Base-by-base conservation (phyloP, 108 stramenopile genomes). In the Nannochloropsis gaditana region DNA sequence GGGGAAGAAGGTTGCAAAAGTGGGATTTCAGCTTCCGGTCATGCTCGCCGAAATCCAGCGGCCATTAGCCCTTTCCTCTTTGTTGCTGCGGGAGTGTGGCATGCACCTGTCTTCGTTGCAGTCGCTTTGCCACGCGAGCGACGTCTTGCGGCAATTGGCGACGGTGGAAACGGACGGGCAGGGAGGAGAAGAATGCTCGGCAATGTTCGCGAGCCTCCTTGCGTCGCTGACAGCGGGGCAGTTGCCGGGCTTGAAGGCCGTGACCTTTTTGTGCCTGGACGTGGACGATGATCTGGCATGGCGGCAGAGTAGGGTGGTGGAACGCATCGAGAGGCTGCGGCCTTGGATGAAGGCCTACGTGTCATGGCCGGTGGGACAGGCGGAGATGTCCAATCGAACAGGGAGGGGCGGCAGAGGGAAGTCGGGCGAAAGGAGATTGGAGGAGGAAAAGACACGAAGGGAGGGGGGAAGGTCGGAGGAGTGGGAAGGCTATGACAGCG, bases 301-400 rank as follows among this genome's bases (percentile, higher is more conserved):
- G 59, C 15, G 59, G 59, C 59, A 73, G n/a, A 73, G 59, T 0
- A n/a, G n/a, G 59, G 1, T n/a, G 0, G 59, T n/a, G n/a, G n/a
- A n/a, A n/a, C 15, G n/a, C 15, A 73, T 73, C n/a, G 59, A 73
- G 59, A 73, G 59, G 2, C 19, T n/a, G n/a, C 4, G 59, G 8
- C 59, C 59, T n/a, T 73, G 59, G 59, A n/a, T 73, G 59, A 73
- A 73, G n/a, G 59, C 59, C 59, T 73, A n/a, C 59, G n/a, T 73
- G 3, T 73, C 59, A 2, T 73, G 59, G 59, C 59, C 59, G 1
- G 59, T 73, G 5, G 59, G n/a, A n/a, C 19, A 73, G 5, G n/a
- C 2, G 8, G 59, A 31, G 31, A 31, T 31, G 31, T 31, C 31
- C 31, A 31, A 31, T 31, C 31, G 31, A 31, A 2, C 59, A n/a